phyloP scores from a whole-genome alignment of 148 eudicot species.

The Talinum fruticosum region DNA sequence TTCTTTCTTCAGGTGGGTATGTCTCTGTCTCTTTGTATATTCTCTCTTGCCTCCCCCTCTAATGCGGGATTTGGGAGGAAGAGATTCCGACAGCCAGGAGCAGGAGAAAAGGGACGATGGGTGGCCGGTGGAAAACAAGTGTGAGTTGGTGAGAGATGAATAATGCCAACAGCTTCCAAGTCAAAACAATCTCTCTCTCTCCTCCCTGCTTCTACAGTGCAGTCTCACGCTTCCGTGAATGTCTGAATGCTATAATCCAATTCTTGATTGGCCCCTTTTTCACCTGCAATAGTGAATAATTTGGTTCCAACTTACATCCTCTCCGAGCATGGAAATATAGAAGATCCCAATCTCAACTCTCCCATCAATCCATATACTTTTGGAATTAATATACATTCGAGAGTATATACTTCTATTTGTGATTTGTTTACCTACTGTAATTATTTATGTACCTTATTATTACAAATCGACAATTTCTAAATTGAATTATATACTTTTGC shows the following conservation, averaged over 20 bases:
- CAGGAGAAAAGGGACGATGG: neutral
- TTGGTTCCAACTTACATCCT: constrained; percentile 1
- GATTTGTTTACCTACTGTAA: too few relatives aligned
- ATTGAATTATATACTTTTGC: too few relatives aligned
- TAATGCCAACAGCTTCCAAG: neutral
- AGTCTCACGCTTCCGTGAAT: neutral
- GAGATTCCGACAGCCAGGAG: neutral
- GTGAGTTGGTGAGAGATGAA: neutral
- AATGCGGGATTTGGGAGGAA: neutral
- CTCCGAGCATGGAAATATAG: neutral
- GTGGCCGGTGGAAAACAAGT: neutral
- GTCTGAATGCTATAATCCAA: neutral
- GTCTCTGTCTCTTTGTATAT: neutral
- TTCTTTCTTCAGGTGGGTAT: neutral
- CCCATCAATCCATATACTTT: neutral
- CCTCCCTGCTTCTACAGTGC: neutral
- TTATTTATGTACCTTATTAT: too few relatives aligned
- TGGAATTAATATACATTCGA: too few relatives aligned
- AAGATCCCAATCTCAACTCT: neutral
- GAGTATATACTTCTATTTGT: too few relatives aligned
- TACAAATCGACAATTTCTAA: too few relatives aligned
- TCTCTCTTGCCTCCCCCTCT: too few relatives aligned
- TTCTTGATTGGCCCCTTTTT: neutral
- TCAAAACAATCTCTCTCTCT: neutral
- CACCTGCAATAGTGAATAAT: neutral